Evolutionary conservation across 768 basidiomycete species (phyloP).

Genomic region (Xanthoconium purpureum): DNA sequence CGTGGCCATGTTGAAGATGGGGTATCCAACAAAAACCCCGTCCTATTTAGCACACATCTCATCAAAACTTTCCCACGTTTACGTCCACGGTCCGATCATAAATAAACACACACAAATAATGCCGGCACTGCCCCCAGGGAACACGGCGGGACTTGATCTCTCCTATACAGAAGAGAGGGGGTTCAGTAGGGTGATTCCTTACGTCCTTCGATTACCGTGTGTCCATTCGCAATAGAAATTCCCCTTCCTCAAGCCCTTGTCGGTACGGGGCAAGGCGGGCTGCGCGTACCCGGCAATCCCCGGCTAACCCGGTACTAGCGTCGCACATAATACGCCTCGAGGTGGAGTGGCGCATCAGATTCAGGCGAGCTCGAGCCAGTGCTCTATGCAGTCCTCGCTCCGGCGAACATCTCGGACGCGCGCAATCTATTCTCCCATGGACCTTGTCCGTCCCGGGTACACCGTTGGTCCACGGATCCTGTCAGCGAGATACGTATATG

Average conservation of each 20-base stretch:
- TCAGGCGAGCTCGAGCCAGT: neutral
- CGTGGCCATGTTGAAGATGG: constrained; percentile 31
- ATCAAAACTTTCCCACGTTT: constrained; percentile 23
- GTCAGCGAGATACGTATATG: no score
- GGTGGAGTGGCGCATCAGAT: constrained; percentile 3
- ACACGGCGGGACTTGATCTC: no score
- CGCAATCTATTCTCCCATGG: no score
- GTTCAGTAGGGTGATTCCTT: no score
- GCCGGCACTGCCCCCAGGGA: constrained; percentile 10
- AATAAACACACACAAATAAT: constrained; percentile 19
- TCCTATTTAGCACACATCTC: constrained; percentile 30
- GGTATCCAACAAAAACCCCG: neutral
- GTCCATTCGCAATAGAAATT: constrained; percentile 13
- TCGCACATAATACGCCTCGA: neutral
- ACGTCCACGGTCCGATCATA: constrained; percentile 31
- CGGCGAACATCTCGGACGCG: neutral
- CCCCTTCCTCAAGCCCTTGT: neutral
- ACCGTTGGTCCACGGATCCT: no score
- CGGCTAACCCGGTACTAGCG: constrained; percentile 4
- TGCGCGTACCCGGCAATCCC: constrained; percentile 1
- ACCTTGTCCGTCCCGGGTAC: no score
- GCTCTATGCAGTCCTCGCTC: no score
- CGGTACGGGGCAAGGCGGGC: no score
- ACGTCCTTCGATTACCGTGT: constrained; percentile 19
- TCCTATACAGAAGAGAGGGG: neutral